Evolutionary conservation across 2,329 filamentous ascomycete genomes (phyloP).

Genomic region (Cordyceps tenuipes): DNA sequence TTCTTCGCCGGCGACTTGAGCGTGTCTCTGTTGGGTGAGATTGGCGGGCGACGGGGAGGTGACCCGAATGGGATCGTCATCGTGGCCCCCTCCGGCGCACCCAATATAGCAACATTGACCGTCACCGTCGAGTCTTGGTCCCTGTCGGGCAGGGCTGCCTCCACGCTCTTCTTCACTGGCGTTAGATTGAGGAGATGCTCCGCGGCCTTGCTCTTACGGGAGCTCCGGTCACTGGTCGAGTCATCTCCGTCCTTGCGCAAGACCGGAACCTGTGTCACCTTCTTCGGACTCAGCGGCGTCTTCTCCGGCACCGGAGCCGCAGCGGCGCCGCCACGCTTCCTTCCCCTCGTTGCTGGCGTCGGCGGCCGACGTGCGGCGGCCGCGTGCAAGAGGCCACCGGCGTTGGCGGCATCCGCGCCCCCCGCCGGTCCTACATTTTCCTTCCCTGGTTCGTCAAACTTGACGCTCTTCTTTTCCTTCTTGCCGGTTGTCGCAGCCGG

Average conservation of each 20-base stretch:
- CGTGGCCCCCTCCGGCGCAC: constrained; percentile 27
- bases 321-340: constrained; percentile 18
- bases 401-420: constrained; percentile 7
- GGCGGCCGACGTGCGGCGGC: constrained; percentile 36
- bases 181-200: constrained; percentile 24
- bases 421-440: constrained; percentile 42
- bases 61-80: constrained; percentile 37
- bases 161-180: constrained; percentile 30
- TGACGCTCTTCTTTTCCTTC: constrained; percentile 48
- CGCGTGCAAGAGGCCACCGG: constrained; percentile 31
- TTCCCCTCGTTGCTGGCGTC: constrained; percentile 24
- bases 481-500: not conserved
- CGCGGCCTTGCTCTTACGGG: constrained; percentile 31
- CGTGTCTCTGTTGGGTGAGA: constrained; percentile 45
- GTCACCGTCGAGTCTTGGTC: constrained; percentile 20
- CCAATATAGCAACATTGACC: constrained; percentile 21
- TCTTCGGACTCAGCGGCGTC: constrained; percentile 55
- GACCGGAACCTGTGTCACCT: constrained; percentile 49
- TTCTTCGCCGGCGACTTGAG: constrained; percentile 49
- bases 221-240: constrained; percentile 52
- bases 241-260: constrained; percentile 31
- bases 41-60: constrained; percentile 46
- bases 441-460: constrained; percentile 57
- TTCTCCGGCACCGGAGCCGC: constrained; percentile 28
- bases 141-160: constrained; percentile 11